Percentiles rank a stretch among this genome's conserved stretches.
These are phyloP conservation scores for Sporothrix luriei DNA, from an alignment of 2,329 filamentous ascomycete genomes.

Conservation along the genomic window DNA sequence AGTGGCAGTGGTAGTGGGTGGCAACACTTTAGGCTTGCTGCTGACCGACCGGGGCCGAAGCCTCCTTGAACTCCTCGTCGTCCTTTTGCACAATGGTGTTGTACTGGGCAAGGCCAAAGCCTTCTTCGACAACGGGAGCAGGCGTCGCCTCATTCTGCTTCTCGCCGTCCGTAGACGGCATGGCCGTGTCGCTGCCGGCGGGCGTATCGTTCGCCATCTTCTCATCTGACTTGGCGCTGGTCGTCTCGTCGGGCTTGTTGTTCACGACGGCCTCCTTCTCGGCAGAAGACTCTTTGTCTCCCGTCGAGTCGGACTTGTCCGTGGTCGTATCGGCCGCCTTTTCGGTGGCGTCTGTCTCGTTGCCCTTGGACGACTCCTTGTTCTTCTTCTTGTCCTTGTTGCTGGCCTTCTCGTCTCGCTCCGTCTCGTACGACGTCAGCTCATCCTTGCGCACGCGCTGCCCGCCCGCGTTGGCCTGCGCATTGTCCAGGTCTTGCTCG, in stretches of 20 bases:
- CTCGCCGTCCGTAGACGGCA: background rate
- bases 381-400: slow-evolving; percentile 33
- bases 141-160: slow-evolving; percentile 19
- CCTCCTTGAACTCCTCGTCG: slow-evolving; percentile 42
- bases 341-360: slow-evolving; percentile 39
- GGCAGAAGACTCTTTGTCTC: background rate
- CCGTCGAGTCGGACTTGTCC: background rate
- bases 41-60: slow-evolving; percentile 35
- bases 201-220: background rate
- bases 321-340: slow-evolving; percentile 36
- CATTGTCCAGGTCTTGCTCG: slow-evolving; percentile 58
- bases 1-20: background rate
- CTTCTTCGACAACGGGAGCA: slow-evolving; percentile 26
- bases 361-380: slow-evolving; percentile 36
- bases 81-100: slow-evolving; percentile 40
- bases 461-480: slow-evolving; percentile 58
- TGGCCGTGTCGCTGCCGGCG: background rate
- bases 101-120: slow-evolving; percentile 35
- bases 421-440: slow-evolving; percentile 37
- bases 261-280: slow-evolving; percentile 24
- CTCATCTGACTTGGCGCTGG: slow-evolving; percentile 9
- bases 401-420: slow-evolving; percentile 36
- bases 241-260: background rate
- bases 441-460: slow-evolving; percentile 43
- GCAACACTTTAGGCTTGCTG: background rate